phyloP scores from a whole-genome alignment of 495 filamentous ascomycete species.

The Chaetomium fimeti region DNA sequence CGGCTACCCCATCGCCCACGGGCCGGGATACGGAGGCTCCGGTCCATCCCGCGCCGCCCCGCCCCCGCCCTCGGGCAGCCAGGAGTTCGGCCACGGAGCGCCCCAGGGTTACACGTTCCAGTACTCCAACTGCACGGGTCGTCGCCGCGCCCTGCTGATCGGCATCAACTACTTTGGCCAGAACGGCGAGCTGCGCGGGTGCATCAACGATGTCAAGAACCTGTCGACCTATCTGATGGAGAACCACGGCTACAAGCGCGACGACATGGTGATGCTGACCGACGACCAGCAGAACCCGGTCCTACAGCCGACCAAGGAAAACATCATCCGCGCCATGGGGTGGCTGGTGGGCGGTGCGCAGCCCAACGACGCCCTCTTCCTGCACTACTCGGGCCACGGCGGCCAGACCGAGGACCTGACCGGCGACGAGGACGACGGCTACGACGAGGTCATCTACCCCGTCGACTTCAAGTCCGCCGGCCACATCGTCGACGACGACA shows the following conservation, averaged over 20 bases:
- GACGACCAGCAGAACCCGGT: slow-evolving; percentile 48
- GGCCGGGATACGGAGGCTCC: slow-evolving; percentile 19
- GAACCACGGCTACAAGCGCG: slow-evolving; percentile 61
- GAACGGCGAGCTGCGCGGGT: slow-evolving; percentile 78
- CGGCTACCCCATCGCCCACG: slow-evolving; percentile 37
- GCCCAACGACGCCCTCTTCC: slow-evolving; percentile 51
- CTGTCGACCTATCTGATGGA: slow-evolving; percentile 80
- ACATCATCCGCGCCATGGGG: slow-evolving; percentile 50
- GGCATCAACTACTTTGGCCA: slow-evolving; percentile 95
- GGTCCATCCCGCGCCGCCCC: slow-evolving; percentile 39
- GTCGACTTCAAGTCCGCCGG: slow-evolving; percentile 85
- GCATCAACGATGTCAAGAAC: slow-evolving; percentile 95
- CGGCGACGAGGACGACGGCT: slow-evolving; percentile 88
- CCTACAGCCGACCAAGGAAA: slow-evolving; percentile 48
- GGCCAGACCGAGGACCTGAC: slow-evolving; percentile 47
- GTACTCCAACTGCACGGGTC: slow-evolving; percentile 84
- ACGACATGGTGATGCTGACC: slow-evolving; percentile 54
- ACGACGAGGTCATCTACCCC: slow-evolving; percentile 96
- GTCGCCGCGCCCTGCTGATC: slow-evolving; percentile 83
- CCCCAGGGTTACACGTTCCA: slow-evolving; percentile 61
- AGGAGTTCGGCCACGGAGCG: slow-evolving; percentile 51
- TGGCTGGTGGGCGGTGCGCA: slow-evolving; percentile 49
- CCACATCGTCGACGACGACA: slow-evolving; percentile 95
- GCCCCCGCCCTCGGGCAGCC: slow-evolving; percentile 48
- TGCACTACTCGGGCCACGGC: slow-evolving; percentile 60